phyloP scores from a whole-genome alignment of 31 red algal species.

The Bonnemaisonia californica region DNA sequence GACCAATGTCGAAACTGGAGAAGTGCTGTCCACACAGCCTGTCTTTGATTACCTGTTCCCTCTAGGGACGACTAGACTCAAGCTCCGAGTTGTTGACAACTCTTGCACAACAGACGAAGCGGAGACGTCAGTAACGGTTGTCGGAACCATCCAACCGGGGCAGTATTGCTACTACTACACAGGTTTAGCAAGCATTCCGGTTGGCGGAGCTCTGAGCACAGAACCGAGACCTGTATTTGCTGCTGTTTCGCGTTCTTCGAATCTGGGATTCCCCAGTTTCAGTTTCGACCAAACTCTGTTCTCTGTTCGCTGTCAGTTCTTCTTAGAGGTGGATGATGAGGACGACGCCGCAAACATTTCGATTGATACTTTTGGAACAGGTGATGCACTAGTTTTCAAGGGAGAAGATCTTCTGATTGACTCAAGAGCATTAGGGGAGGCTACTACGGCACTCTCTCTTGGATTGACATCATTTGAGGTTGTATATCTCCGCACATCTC shows the following conservation, averaged over 20 bases:
- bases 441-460: constrained; percentile 14
- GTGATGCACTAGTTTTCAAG: constrained; percentile 51
- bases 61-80: constrained; percentile 50
- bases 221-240: constrained; percentile 39
- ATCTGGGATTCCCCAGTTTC: constrained; percentile 27
- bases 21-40: constrained; percentile 32
- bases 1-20: constrained; percentile 51
- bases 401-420: constrained; percentile 51
- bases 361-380: constrained; percentile 27
- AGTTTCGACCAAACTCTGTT: constrained; percentile 41
- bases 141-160: constrained; percentile 39
- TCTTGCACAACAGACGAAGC: constrained; percentile 42
- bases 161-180: constrained; percentile 67
- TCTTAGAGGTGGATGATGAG: constrained; percentile 42
- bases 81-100: constrained; percentile 53
- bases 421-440: constrained; percentile 3
- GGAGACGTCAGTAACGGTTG: constrained; percentile 60
- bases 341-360: constrained; percentile 6
- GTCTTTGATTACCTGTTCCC: constrained; percentile 45
- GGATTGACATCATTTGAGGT: constrained; percentile 57
- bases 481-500: constrained; percentile 29
- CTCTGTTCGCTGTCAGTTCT: constrained; percentile 47
- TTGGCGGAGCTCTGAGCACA: not conserved
- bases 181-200: not conserved
- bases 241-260: constrained; percentile 20